phyloP scores from a whole-genome alignment of 2,329 filamentous ascomycete species.

The Colletotrichum liriopes region DNA sequence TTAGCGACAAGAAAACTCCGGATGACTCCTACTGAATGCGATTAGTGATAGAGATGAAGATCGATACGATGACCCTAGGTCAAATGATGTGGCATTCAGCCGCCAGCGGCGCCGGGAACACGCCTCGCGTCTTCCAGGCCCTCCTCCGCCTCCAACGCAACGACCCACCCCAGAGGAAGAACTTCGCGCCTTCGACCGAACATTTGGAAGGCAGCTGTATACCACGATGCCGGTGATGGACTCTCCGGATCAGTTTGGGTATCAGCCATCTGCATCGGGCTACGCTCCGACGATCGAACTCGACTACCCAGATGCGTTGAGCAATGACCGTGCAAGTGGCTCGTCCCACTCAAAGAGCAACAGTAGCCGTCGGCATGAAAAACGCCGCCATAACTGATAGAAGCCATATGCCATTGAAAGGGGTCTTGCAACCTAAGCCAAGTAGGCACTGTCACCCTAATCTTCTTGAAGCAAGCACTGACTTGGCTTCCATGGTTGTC shows the following conservation, averaged over 20 bases:
- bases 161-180: not conserved
- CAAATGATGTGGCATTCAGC: fast-evolving
- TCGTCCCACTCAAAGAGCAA: not conserved
- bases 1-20: not conserved
- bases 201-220: too few species aligned
- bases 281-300: not conserved
- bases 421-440: not conserved
- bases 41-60: not conserved
- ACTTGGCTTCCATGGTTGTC: not conserved
- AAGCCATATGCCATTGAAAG: not conserved
- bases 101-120: not conserved
- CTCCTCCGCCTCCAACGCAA: not conserved
- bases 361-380: too few species aligned
- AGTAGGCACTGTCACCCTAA: not conserved
- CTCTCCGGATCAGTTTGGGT: not conserved
- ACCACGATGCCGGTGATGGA: too few species aligned
- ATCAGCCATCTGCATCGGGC: not conserved
- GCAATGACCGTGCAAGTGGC: too few species aligned
- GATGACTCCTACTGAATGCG: not conserved
- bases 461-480: not conserved
- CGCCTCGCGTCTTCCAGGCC: not conserved
- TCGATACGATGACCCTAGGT: not conserved
- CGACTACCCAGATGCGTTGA: not conserved
- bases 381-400: not conserved
- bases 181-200: fast-evolving